Conservation (phyloP, 169 alveolate genomes). For the Eimeria falciformis region DNA sequence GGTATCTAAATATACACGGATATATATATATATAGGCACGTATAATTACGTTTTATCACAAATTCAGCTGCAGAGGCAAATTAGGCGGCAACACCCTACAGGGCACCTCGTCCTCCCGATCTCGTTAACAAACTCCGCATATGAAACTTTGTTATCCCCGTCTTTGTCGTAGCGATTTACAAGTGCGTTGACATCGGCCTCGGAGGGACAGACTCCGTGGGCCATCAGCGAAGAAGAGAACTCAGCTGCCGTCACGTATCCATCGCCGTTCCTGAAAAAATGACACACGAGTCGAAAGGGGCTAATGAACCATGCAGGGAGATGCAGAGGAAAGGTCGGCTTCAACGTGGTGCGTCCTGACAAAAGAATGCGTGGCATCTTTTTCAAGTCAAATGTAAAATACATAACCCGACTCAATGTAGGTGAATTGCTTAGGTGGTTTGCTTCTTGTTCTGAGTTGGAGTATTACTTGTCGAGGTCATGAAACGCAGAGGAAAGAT, state of each 20-base stretch:
- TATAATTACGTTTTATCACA: too few relatives aligned
- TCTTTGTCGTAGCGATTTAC: conserved; percentile 71
- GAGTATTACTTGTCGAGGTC: conserved; percentile 73
- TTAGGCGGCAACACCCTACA: conserved; percentile 53
- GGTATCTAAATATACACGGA: too few relatives aligned
- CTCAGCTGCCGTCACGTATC: conserved; percentile 75
- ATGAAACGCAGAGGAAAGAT: conserved; percentile 72
- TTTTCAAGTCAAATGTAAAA: background rate
- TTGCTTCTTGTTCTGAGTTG: background rate
- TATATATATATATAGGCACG: too few relatives aligned
- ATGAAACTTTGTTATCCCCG: conserved; percentile 73
- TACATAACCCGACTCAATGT: background rate
- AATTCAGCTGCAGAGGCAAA: conserved; percentile 50
- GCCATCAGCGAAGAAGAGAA: conserved; percentile 62
- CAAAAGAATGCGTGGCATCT: background rate
- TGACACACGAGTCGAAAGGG: background rate
- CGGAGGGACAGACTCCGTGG: conserved; percentile 72
- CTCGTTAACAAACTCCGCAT: conserved; percentile 78
- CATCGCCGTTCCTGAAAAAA: conserved; percentile 71
- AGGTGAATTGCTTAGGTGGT: background rate
- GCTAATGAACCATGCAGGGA: background rate
- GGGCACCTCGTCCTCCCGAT: conserved; percentile 77
- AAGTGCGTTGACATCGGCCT: conserved; percentile 69
- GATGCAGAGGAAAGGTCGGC: background rate
- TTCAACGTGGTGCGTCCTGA: too few relatives aligned